These are phyloP conservation scores for Macrolepiota albuminosa DNA, from an alignment of 768 basidiomycete genomes.

Conservation along the genomic window DNA sequence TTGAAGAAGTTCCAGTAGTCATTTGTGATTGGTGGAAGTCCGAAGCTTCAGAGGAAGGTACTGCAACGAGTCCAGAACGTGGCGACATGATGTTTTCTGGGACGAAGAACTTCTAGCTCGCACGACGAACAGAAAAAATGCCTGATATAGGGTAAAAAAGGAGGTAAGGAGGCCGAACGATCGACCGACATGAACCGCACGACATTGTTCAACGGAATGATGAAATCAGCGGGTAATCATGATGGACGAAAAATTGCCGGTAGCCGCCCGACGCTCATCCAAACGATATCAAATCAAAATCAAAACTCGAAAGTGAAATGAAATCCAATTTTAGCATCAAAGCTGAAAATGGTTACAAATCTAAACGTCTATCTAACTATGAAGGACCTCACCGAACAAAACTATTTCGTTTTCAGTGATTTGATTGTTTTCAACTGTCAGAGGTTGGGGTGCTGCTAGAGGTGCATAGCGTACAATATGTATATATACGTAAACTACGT, in stretches of 20 bases:
- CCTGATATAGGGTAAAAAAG: background rate
- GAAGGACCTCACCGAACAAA: too few species aligned
- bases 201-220: background rate
- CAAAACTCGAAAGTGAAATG: too few species aligned
- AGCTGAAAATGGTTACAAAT: too few species aligned
- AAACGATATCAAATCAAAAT: too few species aligned
- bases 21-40: constrained; percentile 11
- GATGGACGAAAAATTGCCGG: background rate
- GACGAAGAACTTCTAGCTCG: too few species aligned
- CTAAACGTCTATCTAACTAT: too few species aligned
- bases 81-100: constrained; percentile 9
- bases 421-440: too few species aligned
- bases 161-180: background rate
- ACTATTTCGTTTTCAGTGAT: too few species aligned
- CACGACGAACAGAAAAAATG: background rate
- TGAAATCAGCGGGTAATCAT: background rate
- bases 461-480: too few species aligned
- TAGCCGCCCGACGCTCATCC: background rate
- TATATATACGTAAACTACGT: too few species aligned
- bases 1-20: background rate
- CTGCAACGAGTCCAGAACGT: constrained; percentile 14
- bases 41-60: constrained; percentile 15
- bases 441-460: too few species aligned
- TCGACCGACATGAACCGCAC: background rate
- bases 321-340: too few species aligned